Percentiles rank a stretch among this genome's conserved stretches.
phyloP scores from a whole-genome alignment of 169 alveolate species.

The Plasmodium cynomolgi region DNA sequence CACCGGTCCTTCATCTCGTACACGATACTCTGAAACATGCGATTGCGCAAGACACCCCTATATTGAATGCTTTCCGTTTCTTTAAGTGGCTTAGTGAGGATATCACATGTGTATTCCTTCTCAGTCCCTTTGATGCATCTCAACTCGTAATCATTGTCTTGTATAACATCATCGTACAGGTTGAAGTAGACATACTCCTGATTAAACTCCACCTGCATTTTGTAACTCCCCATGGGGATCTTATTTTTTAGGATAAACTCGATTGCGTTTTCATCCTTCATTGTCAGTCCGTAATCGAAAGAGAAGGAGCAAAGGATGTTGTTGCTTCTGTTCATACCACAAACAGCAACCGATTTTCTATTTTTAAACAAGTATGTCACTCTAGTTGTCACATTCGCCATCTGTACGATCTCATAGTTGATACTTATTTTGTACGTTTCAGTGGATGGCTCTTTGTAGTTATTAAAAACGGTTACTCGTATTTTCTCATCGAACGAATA shows the following conservation, averaged over 20 bases:
- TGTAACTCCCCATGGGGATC: constrained; percentile 30
- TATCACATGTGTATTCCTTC: constrained; percentile 14
- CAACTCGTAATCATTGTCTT: constrained; percentile 34
- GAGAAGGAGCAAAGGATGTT: constrained; percentile 41
- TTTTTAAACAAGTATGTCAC: constrained; percentile 28
- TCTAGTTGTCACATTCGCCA: neutral
- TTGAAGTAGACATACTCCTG: constrained; percentile 19
- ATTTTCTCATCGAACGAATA: constrained; percentile 2
- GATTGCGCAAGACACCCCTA: constrained; percentile 3
- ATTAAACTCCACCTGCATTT: constrained; percentile 1
- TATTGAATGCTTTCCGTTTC: constrained; percentile 11
- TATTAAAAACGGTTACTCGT: constrained; percentile 30
- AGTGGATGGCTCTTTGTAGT: constrained; percentile 25
- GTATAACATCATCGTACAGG: constrained; percentile 13
- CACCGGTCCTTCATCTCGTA: constrained; percentile 8
- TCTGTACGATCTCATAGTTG: constrained; percentile 12
- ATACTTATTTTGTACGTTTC: neutral
- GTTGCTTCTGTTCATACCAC: constrained; percentile 31
- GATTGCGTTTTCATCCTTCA: constrained; percentile 21
- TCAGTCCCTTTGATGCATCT: constrained; percentile 2
- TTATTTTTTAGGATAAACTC: constrained; percentile 19
- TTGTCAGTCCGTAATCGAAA: constrained; percentile 46
- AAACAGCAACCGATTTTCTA: constrained; percentile 8
- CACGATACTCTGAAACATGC: constrained; percentile 1
- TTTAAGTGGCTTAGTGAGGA: constrained; percentile 4